phyloP scores from a whole-genome alignment of 1,139 yeast genomes.

The Lodderomyces parapsilosis region DNA sequence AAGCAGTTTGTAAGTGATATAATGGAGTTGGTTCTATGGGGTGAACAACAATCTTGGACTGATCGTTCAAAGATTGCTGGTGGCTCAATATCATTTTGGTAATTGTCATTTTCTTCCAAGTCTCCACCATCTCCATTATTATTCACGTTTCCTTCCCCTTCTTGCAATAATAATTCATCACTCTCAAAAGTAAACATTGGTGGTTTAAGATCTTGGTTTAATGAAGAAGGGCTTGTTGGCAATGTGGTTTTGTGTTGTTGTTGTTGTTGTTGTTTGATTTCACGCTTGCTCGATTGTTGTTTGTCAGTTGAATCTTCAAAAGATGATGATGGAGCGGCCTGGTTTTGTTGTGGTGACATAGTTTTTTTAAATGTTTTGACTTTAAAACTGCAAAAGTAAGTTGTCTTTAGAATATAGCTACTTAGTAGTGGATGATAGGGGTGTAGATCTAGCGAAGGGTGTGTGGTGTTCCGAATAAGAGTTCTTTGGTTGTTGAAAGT shows the following conservation, averaged over 20 bases:
- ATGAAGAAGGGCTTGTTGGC: background rate
- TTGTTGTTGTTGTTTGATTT: background rate
- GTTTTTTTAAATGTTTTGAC: too few species aligned
- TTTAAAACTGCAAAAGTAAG: too few species aligned
- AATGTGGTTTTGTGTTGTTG: background rate
- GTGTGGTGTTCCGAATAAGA: too few species aligned
- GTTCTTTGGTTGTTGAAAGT: too few species aligned
- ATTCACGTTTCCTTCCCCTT: background rate
- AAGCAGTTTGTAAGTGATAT: conserved; percentile 9
- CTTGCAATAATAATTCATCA: background rate
- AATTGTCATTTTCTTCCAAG: background rate
- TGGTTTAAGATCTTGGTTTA: background rate
- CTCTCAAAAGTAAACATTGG: background rate
- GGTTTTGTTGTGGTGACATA: too few species aligned
- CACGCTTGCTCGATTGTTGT: conserved; percentile 5
- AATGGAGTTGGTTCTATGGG: conserved; percentile 12
- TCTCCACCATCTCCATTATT: background rate
- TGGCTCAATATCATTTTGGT: background rate
- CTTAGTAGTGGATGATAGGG: too few species aligned
- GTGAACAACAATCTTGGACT: conserved; percentile 47
- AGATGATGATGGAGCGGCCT: background rate
- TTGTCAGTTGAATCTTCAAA: conserved; percentile 4
- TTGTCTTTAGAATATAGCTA: too few species aligned
- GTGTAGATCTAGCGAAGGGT: too few species aligned
- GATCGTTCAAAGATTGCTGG: conserved; percentile 55